phyloP scores from a whole-genome alignment of 1,139 yeast species.

The Barnettozyma hawaiiensis region DNA sequence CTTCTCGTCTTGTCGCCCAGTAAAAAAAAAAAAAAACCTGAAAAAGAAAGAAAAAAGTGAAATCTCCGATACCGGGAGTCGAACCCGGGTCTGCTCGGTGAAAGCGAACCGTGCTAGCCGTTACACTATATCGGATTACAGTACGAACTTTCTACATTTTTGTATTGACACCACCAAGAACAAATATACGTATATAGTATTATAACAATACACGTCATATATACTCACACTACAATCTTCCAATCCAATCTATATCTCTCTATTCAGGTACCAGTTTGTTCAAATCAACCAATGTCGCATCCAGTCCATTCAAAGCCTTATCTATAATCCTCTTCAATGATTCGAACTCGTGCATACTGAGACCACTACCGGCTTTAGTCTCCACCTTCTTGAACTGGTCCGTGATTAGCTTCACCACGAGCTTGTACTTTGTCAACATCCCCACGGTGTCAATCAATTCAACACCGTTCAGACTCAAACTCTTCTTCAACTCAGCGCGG shows the following conservation, averaged over 20 bases:
- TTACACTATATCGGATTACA: slow-evolving; percentile 64
- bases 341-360: background rate
- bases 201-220: too few relatives aligned
- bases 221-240: background rate
- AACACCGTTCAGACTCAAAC: background rate
- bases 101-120: slow-evolving; percentile 82
- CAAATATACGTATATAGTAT: too few relatives aligned
- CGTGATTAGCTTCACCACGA: slow-evolving; percentile 1
- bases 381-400: slow-evolving; percentile 3
- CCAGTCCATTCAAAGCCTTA: background rate
- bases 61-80: slow-evolving; percentile 72
- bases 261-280: background rate
- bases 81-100: slow-evolving; percentile 83
- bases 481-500: background rate
- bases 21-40: background rate
- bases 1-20: too few relatives aligned
- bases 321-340: background rate
- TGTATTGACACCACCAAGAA: too few relatives aligned
- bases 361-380: too few relatives aligned
- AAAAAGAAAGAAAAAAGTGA: background rate
- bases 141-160: too few relatives aligned
- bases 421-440: slow-evolving; percentile 2
- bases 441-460: background rate
- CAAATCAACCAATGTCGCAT: background rate
- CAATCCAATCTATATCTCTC: background rate